Base-by-base conservation (phyloP, 495 filamentous ascomycete genomes). In the Chaetomidium leptoderma region DNA sequence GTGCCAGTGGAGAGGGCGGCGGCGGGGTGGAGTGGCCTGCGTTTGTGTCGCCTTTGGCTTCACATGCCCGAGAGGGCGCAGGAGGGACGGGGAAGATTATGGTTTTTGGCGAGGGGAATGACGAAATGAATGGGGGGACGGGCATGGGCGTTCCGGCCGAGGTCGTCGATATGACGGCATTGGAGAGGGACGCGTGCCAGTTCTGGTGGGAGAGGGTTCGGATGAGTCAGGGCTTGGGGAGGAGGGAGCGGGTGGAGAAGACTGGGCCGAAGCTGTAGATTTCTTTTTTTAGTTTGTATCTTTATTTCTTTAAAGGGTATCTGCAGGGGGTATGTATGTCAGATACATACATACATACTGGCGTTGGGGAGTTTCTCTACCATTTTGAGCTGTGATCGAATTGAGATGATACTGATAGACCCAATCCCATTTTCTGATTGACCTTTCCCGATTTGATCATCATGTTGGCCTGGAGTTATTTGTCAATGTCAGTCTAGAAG, bases 51-150 rank as follows among this genome's bases (percentile, higher is more conserved):
- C 69, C 72, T 63, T 69, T 17, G 33, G 21, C 2, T 49, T 53
- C 0, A 54, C 37, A 49, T 0, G 50, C 62, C 72, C 45, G 57
- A 13, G 55, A 17, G 17, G 37, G 40, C 0, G 51, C 62, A 73
- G 46, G 47, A 8, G 52, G 39, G 26, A 63, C 55, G 16, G 73
- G 70, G 6, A 54, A 48, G 30, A 59, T 82, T 2, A 67, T 81
- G 63, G 70, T 84, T 0, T 85, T 88, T 66, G 83, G 85, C 16
- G 72, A 83, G 53, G 83, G 79, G 3, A 87, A 87, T 66, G 77
- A 86, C 53, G 83, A 86, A 66, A 61, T 77, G 7, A 72, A 72
- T 13, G 79, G 78, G 2, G 74, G 74, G 13, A 61, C 45, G 6
- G 54, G 65, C 6, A 59, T 47, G 10, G 82, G 81, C 0, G 65